Percentiles rank a stretch among this genome's conserved stretches.
These are phyloP conservation scores for Helenozyma rhizophorensis DNA, from an alignment of 805 yeast genomes.

Conservation along the genomic window DNA sequence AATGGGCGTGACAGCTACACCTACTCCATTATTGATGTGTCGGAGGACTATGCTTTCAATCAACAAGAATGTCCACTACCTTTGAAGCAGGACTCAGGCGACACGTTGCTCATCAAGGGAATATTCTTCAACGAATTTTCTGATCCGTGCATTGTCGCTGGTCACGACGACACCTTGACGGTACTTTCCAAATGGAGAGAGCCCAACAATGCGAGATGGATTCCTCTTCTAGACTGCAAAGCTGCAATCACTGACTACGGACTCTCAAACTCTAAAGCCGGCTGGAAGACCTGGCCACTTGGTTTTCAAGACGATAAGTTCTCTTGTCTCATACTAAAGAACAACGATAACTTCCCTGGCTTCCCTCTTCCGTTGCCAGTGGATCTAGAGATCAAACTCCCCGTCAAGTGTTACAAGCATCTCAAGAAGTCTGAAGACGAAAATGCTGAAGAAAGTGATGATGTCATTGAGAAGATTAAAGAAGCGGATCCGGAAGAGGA, in stretches of 20 bases:
- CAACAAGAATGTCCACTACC: slow-evolving; percentile 40
- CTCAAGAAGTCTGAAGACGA: slow-evolving; percentile 24
- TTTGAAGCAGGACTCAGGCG: slow-evolving; percentile 16
- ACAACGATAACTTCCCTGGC: slow-evolving; percentile 59
- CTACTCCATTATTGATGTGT: slow-evolving; percentile 47
- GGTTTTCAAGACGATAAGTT: slow-evolving; percentile 70
- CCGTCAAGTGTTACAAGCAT: slow-evolving; percentile 38
- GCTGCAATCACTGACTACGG: slow-evolving; percentile 42
- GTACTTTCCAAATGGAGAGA: slow-evolving; percentile 77
- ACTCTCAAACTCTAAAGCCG: slow-evolving; percentile 42
- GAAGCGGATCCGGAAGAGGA: slow-evolving; percentile 55
- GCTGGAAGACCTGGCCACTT: slow-evolving; percentile 81
- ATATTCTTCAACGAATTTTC: slow-evolving; percentile 84
- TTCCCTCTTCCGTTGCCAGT: slow-evolving; percentile 84
- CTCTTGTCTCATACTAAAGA: slow-evolving; percentile 71
- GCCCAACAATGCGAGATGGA: slow-evolving; percentile 75
- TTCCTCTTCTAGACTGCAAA: slow-evolving; percentile 69
- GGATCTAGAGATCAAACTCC: slow-evolving; percentile 68
- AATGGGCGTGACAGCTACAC: slow-evolving; percentile 26
- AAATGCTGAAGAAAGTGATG: slow-evolving; percentile 23
- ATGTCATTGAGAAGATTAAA: slow-evolving; percentile 8
- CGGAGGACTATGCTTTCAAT: slow-evolving; percentile 33
- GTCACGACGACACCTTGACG: slow-evolving; percentile 68
- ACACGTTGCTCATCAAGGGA: slow-evolving; percentile 49
- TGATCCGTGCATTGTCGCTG: slow-evolving; percentile 80